A percentile compares a stretch with the other conserved stretches of the same genome.
Evolutionary conservation across 305 asterid genomes (phyloP).

Genomic region (Ajuga reptans): DNA sequence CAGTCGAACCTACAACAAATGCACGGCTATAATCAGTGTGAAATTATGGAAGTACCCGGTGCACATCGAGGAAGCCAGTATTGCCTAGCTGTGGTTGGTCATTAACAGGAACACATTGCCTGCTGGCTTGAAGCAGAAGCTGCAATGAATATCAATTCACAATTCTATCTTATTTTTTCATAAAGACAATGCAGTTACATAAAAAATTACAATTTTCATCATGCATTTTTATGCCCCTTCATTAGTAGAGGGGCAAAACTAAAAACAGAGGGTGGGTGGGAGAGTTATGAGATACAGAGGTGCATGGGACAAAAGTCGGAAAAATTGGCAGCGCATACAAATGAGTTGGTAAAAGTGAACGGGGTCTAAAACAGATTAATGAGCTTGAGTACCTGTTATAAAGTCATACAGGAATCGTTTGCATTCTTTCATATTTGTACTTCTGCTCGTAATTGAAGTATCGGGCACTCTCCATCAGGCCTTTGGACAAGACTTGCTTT

Average conservation of each 20-base stretch:
- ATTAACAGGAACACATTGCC: neutral
- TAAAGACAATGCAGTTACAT: neutral
- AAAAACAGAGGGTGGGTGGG: too few species aligned
- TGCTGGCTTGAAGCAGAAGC: slow-evolving; percentile 7
- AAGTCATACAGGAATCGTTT: slow-evolving; percentile 53
- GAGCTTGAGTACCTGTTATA: slow-evolving; percentile 25
- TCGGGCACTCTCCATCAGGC: slow-evolving; percentile 60
- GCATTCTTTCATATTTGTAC: slow-evolving; percentile 70
- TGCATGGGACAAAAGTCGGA: too few species aligned
- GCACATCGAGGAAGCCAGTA: neutral
- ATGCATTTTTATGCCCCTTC: neutral
- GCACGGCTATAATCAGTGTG: too few species aligned
- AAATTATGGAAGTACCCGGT: neutral
- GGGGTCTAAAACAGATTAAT: neutral
- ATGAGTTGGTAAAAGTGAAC: neutral
- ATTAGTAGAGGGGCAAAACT: neutral
- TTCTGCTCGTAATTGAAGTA: slow-evolving; percentile 70
- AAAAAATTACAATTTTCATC: neutral
- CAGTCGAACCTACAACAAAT: too few species aligned
- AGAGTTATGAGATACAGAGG: too few species aligned
- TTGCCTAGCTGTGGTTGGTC: neutral
- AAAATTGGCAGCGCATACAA: neutral
- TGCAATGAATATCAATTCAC: neutral
- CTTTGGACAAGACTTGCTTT: slow-evolving; percentile 60
- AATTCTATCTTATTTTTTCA: neutral